These are phyloP conservation scores for Magnolia kwangsiensis DNA, from an alignment of 164 flowering plant species.

Conservation along the genomic window DNA sequence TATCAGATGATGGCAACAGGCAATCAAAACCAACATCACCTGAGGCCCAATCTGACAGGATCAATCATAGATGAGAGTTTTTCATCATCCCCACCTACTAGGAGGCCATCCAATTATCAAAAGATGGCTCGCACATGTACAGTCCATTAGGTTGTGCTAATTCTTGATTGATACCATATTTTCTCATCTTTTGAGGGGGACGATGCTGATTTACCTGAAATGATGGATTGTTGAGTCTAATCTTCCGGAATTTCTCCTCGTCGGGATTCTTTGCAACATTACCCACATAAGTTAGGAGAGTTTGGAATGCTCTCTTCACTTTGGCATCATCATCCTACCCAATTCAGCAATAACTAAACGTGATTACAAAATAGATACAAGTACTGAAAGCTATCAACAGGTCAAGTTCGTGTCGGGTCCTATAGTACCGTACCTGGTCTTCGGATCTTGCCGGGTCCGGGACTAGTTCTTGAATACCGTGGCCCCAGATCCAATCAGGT, in stretches of 20 bases:
- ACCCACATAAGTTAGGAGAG: slow-evolving; percentile 78
- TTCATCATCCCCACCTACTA: too few species aligned
- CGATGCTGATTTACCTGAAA: slow-evolving; percentile 44
- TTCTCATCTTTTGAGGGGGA: neutral
- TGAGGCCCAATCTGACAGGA: too few species aligned
- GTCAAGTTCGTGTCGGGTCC: too few species aligned
- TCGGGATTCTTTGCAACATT: slow-evolving; percentile 81
- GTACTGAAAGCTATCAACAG: too few species aligned
- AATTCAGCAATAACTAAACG: slow-evolving; percentile 2
- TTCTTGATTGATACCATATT: neutral
- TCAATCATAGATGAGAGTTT: too few species aligned
- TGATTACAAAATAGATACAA: neutral
- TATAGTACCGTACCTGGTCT: too few species aligned
- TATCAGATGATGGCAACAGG: too few species aligned
- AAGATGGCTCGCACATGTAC: neutral
- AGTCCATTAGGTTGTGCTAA: neutral
- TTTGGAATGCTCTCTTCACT: slow-evolving; percentile 95
- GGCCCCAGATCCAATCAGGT: too few species aligned
- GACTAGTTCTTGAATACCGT: too few species aligned
- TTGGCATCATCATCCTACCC: slow-evolving; percentile 86
- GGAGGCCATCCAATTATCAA: too few species aligned
- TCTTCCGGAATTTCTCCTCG: slow-evolving; percentile 94
- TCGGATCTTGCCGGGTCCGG: too few species aligned
- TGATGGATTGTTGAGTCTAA: slow-evolving; percentile 59
- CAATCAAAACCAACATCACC: too few species aligned